Conservation (phyloP, 352 stramenopile genomes). For the Globisporangium nunn region DNA sequence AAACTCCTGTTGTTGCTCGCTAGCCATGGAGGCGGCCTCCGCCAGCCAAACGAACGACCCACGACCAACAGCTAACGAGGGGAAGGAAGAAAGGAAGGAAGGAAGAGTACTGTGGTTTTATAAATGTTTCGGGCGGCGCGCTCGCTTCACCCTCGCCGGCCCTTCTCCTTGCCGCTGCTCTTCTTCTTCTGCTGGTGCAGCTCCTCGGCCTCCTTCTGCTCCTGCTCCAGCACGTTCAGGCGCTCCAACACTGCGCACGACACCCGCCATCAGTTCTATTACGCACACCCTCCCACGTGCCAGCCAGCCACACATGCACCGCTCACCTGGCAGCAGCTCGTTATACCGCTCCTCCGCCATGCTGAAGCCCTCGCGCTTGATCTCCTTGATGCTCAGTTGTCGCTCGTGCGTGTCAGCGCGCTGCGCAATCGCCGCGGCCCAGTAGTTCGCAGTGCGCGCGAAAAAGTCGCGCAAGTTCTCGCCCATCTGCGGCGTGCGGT, state of each 20-base stretch:
- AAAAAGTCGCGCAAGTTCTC: constrained; percentile 87
- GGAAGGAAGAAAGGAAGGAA: background rate
- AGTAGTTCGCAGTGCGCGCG: constrained; percentile 68
- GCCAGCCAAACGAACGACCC: background rate
- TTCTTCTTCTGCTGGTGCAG: constrained; percentile 74
- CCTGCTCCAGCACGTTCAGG: constrained; percentile 69
- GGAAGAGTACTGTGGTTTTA: constrained; percentile 2
- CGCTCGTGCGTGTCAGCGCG: constrained; percentile 57
- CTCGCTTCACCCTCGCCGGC: constrained; percentile 32
- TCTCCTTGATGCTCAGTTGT: constrained; percentile 78
- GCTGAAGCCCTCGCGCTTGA: constrained; percentile 78
- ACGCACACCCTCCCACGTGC: background rate
- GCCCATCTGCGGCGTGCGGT: constrained; percentile 70
- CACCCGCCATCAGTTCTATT: constrained; percentile 1
- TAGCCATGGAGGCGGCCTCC: no score
- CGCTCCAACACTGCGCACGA: constrained; percentile 50
- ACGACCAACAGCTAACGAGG: background rate
- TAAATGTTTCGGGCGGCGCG: constrained; percentile 7
- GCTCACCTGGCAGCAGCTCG: constrained; percentile 60
- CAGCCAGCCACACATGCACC: background rate
- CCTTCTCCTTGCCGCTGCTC: constrained; percentile 55
- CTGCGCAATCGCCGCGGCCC: constrained; percentile 50
- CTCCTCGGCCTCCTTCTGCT: constrained; percentile 77
- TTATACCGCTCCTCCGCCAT: constrained; percentile 74
- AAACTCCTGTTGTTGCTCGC: background rate